Evolutionary conservation across 78 protist genomes (phyloP).

Genomic region (Salpingoeca rosetta): DNA sequence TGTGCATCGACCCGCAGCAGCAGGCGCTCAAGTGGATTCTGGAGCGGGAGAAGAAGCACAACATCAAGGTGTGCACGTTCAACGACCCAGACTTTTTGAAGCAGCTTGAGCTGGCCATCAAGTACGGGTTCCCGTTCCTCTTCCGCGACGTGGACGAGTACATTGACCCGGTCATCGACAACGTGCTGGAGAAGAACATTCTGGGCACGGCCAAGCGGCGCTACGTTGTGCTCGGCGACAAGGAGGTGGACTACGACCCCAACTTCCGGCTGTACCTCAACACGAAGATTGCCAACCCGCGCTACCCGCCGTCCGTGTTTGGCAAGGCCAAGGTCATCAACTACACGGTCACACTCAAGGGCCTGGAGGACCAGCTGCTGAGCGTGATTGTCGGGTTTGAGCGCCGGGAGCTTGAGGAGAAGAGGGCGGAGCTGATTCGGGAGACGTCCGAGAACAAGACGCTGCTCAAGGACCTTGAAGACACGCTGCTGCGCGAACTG

Average conservation of each 20-base stretch:
- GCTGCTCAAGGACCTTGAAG: conserved; percentile 75
- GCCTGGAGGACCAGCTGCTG: conserved; percentile 80
- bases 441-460: conserved; percentile 40
- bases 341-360: conserved; percentile 68
- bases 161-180: conserved; percentile 80
- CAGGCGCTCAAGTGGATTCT: conserved; percentile 80
- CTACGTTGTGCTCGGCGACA: conserved; percentile 59
- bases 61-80: conserved; percentile 43
- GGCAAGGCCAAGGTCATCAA: conserved; percentile 71
- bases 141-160: conserved; percentile 78
- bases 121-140: conserved; percentile 69
- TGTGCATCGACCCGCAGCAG: conserved; percentile 85
- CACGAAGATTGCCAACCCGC: conserved; percentile 73
- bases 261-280: conserved; percentile 66
- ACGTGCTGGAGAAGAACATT: conserved; percentile 64
- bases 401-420: conserved; percentile 47
- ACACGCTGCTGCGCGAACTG: conserved; percentile 69
- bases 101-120: conserved; percentile 60
- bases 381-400: conserved; percentile 59
- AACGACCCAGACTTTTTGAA: conserved; percentile 31
- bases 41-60: conserved; percentile 26
- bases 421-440: conserved; percentile 34
- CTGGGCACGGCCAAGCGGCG: background rate
- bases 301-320: conserved; percentile 62
- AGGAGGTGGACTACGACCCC: conserved; percentile 48